Conservation (phyloP, 2,329 filamentous ascomycete genomes). For the Epichloe brachyelytri region DNA sequence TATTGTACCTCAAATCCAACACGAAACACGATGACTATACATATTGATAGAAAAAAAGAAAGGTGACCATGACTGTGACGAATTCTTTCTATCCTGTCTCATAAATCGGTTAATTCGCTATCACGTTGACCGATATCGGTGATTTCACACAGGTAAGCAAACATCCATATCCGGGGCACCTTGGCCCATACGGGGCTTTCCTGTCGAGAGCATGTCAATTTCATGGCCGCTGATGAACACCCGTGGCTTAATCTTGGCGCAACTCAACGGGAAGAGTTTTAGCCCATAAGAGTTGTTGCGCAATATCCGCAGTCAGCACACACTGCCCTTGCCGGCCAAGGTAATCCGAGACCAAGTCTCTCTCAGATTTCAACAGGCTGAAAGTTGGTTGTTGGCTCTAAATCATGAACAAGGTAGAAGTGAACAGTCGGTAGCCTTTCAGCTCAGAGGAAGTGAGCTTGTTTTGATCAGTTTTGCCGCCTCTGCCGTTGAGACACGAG, state of each 20-base stretch:
- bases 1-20: too few species aligned
- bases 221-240: not conserved
- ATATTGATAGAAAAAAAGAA: too few species aligned
- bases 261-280: not conserved
- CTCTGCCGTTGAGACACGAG: slow-evolving; percentile 38
- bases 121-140: too few species aligned
- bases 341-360: too few species aligned
- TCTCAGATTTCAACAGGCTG: too few species aligned
- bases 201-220: not conserved
- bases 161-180: not conserved
- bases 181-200: not conserved
- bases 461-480: slow-evolving; percentile 9
- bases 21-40: too few species aligned
- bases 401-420: not conserved
- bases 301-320: not conserved
- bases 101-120: not conserved
- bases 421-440: not conserved
- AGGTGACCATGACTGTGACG: too few species aligned
- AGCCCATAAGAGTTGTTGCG: not conserved
- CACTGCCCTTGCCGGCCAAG: too few species aligned
- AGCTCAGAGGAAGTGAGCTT: not conserved
- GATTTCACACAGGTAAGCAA: not conserved
- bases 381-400: too few species aligned
- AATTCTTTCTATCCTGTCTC: not conserved
- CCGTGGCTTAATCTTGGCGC: not conserved